A percentile compares a stretch with the other conserved stretches of the same genome.
Conservation (phyloP, 2,329 filamentous ascomycete genomes). For the Huntiella moniliformis region DNA sequence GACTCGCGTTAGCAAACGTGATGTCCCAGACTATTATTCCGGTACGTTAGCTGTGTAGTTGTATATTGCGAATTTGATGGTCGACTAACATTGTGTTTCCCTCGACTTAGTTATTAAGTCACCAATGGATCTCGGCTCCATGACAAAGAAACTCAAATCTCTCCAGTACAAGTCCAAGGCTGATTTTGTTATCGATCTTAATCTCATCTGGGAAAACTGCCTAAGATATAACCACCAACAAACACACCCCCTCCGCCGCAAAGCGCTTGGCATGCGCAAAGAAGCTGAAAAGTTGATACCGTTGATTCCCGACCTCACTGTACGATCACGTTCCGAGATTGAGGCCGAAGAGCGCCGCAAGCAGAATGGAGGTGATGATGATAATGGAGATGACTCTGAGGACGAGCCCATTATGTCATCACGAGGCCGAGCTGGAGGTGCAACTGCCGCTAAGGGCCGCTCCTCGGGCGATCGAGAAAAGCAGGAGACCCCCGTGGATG, state of each 20-base stretch:
- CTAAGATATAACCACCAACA: conserved; percentile 87
- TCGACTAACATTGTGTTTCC: background rate
- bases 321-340: conserved; percentile 81
- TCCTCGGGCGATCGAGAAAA: conserved; percentile 42
- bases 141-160: conserved; percentile 92
- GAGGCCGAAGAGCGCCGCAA: conserved; percentile 74
- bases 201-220: conserved; percentile 94
- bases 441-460: conserved; percentile 39
- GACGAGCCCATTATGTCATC: conserved; percentile 98
- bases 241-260: conserved; percentile 70
- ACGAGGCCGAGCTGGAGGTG: conserved; percentile 66
- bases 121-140: conserved; percentile 91
- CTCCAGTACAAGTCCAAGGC: conserved; percentile 71
- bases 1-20: conserved; percentile 85
- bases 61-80: conserved; percentile 8
- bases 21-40: conserved; percentile 87
- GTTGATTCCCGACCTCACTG: conserved; percentile 78
- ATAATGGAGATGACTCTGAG: conserved; percentile 77
- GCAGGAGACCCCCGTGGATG: conserved; percentile 63
- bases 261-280: conserved; percentile 91
- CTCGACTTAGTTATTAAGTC: conserved; percentile 59
- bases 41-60: conserved; percentile 33
- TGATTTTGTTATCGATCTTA: conserved; percentile 84
- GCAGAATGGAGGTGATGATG: conserved; percentile 68
- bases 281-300: conserved; percentile 94